A percentile compares a stretch with the other conserved stretches of the same genome.
These are phyloP conservation scores for Diplodia seriata DNA, from an alignment of 2,329 filamentous ascomycete species.

Conservation along the genomic window DNA sequence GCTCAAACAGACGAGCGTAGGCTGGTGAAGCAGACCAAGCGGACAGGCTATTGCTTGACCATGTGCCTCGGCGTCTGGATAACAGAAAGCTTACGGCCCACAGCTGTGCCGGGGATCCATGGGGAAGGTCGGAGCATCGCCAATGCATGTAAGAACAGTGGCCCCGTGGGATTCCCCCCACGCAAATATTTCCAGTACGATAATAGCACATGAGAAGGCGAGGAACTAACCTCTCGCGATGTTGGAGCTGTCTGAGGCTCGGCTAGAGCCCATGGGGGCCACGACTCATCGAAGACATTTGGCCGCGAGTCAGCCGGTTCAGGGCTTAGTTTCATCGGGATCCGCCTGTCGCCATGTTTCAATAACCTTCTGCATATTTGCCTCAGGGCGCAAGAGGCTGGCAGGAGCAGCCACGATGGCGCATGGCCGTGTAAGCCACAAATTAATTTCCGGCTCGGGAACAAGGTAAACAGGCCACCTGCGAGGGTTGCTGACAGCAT, in stretches of 20 bases:
- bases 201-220: neutral
- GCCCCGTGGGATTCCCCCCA: neutral
- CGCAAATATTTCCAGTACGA: neutral
- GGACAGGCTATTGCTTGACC: conserved; percentile 9
- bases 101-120: neutral
- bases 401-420: conserved; percentile 7
- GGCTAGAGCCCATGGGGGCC: neutral
- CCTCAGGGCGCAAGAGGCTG: neutral
- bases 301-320: neutral
- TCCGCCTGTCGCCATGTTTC: conserved; percentile 6
- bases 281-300: neutral
- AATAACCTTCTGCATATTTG: conserved; percentile 17
- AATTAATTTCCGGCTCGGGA: conserved; percentile 1
- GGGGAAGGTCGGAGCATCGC: neutral
- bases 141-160: conserved; percentile 12
- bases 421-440: neutral
- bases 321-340: neutral
- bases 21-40: conserved; percentile 17
- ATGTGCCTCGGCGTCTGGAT: neutral
- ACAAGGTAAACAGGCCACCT: neutral
- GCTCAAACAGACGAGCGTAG: neutral
- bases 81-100: neutral
- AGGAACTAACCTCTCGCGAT: neutral
- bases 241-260: neutral
- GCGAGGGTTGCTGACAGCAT: neutral